Conservation (phyloP, 805 yeast species). For the Candida saitoana region DNA sequence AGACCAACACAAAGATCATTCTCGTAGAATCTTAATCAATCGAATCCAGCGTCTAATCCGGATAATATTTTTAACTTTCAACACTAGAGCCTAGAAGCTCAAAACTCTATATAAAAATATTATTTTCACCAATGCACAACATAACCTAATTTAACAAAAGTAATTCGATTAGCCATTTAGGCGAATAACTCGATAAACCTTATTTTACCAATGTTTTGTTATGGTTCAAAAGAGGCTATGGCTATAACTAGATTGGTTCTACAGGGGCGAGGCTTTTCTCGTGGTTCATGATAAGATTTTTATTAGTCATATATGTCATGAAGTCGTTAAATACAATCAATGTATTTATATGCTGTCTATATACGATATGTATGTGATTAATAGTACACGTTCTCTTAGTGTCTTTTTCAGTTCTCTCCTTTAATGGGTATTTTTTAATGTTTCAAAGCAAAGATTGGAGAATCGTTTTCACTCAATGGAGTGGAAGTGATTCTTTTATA, state of each 20-base stretch:
- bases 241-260: background rate
- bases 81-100: background rate
- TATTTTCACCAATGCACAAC: background rate
- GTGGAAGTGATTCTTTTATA: conserved; percentile 13
- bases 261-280: background rate
- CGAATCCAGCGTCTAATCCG: background rate
- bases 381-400: no score
- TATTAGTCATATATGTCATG: background rate
- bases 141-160: background rate
- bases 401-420: no score
- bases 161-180: background rate
- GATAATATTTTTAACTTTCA: background rate
- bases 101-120: background rate
- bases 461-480: conserved; percentile 31
- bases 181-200: background rate
- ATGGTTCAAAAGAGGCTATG: background rate
- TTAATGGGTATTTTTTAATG: no score
- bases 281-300: background rate
- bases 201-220: background rate
- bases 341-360: background rate
- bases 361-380: background rate
- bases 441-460: conserved; percentile 6
- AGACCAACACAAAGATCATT: no score
- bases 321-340: background rate
- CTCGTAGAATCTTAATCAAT: background rate